A percentile compares a stretch with the other conserved stretches of the same genome.
These are phyloP conservation scores for Citrullus colocynthis DNA, from an alignment of 306 rosid species.

Conservation along the genomic window DNA sequence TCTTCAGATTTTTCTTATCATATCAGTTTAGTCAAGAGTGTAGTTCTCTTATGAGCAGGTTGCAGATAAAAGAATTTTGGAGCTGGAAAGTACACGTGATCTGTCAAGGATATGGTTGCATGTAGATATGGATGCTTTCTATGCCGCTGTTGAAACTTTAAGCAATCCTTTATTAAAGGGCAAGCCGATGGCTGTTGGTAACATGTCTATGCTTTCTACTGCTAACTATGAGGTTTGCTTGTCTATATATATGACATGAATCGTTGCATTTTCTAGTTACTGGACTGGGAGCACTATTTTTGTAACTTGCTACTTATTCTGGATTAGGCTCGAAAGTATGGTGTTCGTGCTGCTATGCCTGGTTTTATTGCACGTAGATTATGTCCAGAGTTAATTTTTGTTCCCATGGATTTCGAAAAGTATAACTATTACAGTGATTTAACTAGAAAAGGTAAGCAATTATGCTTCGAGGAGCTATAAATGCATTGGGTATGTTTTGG, in stretches of 20 bases:
- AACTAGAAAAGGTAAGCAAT: constrained; percentile 56
- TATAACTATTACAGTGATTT: constrained; percentile 59
- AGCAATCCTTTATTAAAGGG: constrained; percentile 55
- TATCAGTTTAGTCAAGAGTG: not conserved
- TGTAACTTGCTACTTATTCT: not conserved
- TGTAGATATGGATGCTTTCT: constrained; percentile 98
- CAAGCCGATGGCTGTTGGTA: constrained; percentile 88
- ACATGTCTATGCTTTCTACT: constrained; percentile 82
- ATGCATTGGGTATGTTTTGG: not conserved
- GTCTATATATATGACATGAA: not conserved
- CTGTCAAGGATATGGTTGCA: constrained; percentile 86
- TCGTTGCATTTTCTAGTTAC: not conserved
- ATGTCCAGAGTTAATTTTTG: constrained; percentile 78
- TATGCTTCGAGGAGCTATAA: not conserved
- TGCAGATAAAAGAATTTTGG: constrained; percentile 52
- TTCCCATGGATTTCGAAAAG: constrained; percentile 70
- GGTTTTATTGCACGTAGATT: constrained; percentile 83
- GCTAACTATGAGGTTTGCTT: constrained; percentile 88
- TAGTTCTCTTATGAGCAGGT: constrained; percentile 23
- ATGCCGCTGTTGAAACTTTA: constrained; percentile 91
- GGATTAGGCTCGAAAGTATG: constrained; percentile 69
- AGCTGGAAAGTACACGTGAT: constrained; percentile 66
- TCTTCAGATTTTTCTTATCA: not conserved
- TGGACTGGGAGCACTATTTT: not conserved
- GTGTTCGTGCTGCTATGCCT: constrained; percentile 98